Conservation (phyloP, 176 grass and related monocot genomes). For the Pharus latifolius region DNA sequence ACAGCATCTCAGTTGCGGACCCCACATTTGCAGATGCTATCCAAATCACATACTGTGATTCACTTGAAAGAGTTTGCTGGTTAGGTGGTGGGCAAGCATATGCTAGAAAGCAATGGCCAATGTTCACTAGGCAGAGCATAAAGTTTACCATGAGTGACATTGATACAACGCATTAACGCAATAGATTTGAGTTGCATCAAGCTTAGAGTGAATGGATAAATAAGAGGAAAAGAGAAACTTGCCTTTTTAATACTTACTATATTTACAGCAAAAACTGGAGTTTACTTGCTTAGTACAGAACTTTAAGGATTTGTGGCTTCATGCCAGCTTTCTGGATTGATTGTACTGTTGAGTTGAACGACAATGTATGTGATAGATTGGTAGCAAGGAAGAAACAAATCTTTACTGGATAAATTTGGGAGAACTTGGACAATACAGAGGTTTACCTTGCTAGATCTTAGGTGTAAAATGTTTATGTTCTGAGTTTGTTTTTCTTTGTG, state of each 20-base stretch:
- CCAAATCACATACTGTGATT: background rate
- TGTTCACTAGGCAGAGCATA: background rate
- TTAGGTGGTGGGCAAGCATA: background rate
- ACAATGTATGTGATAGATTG: background rate
- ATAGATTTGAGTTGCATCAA: background rate
- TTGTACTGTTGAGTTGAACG: background rate
- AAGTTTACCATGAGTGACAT: background rate
- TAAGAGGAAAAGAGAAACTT: background rate
- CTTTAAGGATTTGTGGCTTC: background rate
- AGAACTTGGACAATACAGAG: no score
- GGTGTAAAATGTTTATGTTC: no score
- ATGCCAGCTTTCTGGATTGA: background rate
- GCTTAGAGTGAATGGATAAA: background rate
- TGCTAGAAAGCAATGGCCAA: background rate
- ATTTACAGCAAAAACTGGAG: background rate
- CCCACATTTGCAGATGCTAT: background rate
- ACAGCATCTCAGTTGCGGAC: background rate
- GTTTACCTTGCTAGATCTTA: no score
- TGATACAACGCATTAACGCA: background rate
- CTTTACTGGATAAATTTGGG: background rate
- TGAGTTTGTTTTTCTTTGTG: no score
- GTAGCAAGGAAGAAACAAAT: background rate
- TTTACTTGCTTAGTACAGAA: background rate
- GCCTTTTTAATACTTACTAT: background rate
- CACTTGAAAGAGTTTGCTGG: background rate